Evolutionary conservation across 169 alveolate species (phyloP).

Genomic region (Plasmodium knowlesi): DNA sequence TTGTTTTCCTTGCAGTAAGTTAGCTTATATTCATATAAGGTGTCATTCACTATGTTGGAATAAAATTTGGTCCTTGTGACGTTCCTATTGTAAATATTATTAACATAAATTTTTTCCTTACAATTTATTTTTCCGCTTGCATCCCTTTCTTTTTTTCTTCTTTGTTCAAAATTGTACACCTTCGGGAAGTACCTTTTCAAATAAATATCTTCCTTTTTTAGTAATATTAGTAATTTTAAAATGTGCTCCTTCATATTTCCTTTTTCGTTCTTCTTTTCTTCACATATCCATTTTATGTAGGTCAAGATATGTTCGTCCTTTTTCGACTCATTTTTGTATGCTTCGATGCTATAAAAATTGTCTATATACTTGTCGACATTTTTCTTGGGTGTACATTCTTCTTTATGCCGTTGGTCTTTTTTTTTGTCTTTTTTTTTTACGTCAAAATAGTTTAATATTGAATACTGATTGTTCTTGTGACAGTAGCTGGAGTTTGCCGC

Average conservation of each 20-base stretch:
- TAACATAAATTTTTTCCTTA: slow-evolving; percentile 47
- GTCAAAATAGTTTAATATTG: slow-evolving; percentile 51
- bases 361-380: slow-evolving; percentile 4
- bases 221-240: slow-evolving; percentile 40
- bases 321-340: slow-evolving; percentile 1
- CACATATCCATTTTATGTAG: slow-evolving; percentile 33
- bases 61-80: slow-evolving; percentile 9
- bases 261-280: slow-evolving; percentile 8
- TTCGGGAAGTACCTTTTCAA: slow-evolving; percentile 38
- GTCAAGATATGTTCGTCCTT: slow-evolving; percentile 9
- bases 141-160: slow-evolving; percentile 3
- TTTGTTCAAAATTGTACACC: slow-evolving; percentile 22
- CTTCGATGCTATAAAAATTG: slow-evolving; percentile 25
- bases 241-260: slow-evolving; percentile 43
- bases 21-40: slow-evolving; percentile 66
- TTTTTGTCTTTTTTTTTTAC: slow-evolving; percentile 28
- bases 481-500: not conserved
- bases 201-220: slow-evolving; percentile 55
- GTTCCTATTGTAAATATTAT: slow-evolving; percentile 65
- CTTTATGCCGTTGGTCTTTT: slow-evolving; percentile 3
- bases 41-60: slow-evolving; percentile 22
- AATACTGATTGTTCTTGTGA: slow-evolving; percentile 27
- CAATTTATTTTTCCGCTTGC: not conserved
- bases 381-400: not conserved
- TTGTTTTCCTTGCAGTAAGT: slow-evolving; percentile 46